Conservation (phyloP, 2,329 filamentous ascomycete genomes). For the Gaeumannomyces tritici region DNA sequence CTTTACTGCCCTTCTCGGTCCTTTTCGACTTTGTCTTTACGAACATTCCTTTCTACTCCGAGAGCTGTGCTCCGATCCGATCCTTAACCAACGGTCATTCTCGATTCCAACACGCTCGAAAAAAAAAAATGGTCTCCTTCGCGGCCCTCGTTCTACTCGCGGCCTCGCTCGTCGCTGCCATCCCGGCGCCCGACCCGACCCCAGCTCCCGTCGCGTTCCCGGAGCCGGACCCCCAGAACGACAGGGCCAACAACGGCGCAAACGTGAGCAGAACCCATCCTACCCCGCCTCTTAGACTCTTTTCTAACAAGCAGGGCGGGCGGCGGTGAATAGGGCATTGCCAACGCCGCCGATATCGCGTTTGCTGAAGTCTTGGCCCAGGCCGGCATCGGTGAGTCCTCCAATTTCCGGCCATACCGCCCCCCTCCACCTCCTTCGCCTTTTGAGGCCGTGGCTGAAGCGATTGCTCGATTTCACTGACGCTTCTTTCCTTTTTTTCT, state of each 20-base stretch:
- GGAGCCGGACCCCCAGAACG: slow-evolving; percentile 1
- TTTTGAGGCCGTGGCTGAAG: too few relatives aligned
- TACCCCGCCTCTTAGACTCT: too few relatives aligned
- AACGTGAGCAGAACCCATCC: background rate
- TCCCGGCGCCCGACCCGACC: background rate
- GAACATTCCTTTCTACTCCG: background rate
- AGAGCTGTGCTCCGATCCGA: slow-evolving; percentile 3
- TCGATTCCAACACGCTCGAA: too few relatives aligned
- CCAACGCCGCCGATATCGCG: background rate
- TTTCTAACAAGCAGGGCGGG: too few relatives aligned
- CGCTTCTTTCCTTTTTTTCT: background rate
- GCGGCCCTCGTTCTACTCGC: background rate
- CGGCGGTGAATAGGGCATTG: background rate
- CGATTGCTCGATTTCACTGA: too few relatives aligned
- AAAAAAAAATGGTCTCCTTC: slow-evolving; percentile 2
- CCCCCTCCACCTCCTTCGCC: too few relatives aligned
- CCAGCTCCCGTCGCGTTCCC: background rate
- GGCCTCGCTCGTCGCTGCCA: background rate
- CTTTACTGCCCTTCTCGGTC: too few relatives aligned
- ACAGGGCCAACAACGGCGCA: slow-evolving; percentile 4
- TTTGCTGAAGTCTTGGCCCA: slow-evolving; percentile 1
- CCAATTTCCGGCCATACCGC: too few relatives aligned
- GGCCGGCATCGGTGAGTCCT: background rate
- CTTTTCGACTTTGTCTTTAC: too few relatives aligned
- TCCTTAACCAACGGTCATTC: background rate